phyloP scores from a whole-genome alignment of 2,329 filamentous ascomycete species.

The Trichoderma hamatum region DNA sequence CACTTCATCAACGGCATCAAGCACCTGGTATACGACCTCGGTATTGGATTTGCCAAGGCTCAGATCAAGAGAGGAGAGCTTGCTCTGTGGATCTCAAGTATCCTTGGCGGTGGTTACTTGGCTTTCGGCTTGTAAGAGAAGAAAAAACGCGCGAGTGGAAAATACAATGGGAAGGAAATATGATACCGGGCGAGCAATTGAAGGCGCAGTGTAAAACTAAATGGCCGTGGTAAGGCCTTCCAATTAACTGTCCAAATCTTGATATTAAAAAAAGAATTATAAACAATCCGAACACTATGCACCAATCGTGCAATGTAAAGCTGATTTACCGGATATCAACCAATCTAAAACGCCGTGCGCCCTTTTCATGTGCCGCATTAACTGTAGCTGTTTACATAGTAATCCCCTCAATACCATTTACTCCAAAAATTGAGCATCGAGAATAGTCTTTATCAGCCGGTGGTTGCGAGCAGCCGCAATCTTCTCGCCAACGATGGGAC shows the following conservation, averaged over 20 bases:
- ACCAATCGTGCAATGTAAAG: not conserved
- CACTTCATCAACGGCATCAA: conserved; percentile 60
- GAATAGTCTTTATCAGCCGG: conserved; percentile 52
- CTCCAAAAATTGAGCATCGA: conserved; percentile 59
- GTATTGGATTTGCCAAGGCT: conserved; percentile 53
- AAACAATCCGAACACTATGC: conserved; percentile 1
- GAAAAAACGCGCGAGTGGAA: not conserved
- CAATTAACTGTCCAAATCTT: conserved; percentile 17
- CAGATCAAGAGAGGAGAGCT: conserved; percentile 51
- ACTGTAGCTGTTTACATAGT: not conserved
- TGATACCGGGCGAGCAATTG: not conserved
- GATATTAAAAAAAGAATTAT: conserved; percentile 6
- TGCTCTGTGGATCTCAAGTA: conserved; percentile 52
- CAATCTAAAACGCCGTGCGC: conserved; percentile 35
- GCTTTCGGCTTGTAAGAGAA: conserved; percentile 51
- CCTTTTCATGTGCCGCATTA: conserved; percentile 19
- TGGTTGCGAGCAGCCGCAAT: conserved; percentile 52
- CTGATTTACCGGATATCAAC: conserved; percentile 25
- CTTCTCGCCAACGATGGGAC: conserved; percentile 55
- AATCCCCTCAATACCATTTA: conserved; percentile 32
- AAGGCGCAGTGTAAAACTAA: conserved; percentile 24
- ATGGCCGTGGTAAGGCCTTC: conserved; percentile 11
- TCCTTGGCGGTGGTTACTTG: conserved; percentile 48
- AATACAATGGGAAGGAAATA: not conserved
- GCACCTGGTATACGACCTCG: conserved; percentile 58